A percentile compares a stretch with the other conserved stretches of the same genome.
These are phyloP conservation scores for Canavalia ensiformis DNA, from an alignment of 306 rosid genomes.

Conservation along the genomic window DNA sequence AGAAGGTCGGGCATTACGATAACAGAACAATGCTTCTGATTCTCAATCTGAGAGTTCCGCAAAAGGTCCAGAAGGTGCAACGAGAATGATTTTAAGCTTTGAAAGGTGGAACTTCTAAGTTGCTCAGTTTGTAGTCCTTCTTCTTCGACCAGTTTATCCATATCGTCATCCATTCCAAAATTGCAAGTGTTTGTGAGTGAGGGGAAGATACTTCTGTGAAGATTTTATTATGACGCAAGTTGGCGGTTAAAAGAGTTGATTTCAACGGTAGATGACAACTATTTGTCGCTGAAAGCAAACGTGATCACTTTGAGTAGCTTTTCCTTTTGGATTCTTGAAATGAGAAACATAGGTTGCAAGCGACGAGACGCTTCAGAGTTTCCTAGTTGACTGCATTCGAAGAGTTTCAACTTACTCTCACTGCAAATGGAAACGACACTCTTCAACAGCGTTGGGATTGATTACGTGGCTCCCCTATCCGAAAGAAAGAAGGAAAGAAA, in stretches of 20 bases:
- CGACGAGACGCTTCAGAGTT: not conserved
- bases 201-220: not conserved
- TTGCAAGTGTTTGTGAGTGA: not conserved
- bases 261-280: not conserved
- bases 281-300: not conserved
- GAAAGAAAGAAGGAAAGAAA: too few relatives aligned
- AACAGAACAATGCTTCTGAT: constrained; percentile 55
- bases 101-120: constrained; percentile 57
- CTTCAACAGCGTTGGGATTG: too few relatives aligned
- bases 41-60: constrained; percentile 59
- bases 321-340: not conserved
- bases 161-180: constrained; percentile 52
- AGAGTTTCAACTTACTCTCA: too few relatives aligned
- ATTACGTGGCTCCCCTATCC: too few relatives aligned
- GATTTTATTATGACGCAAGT: not conserved
- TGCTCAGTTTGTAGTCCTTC: constrained; percentile 20
- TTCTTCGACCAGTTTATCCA: constrained; percentile 19
- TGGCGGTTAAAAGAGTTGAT: not conserved
- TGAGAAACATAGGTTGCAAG: too few relatives aligned
- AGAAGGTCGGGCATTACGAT: constrained; percentile 60
- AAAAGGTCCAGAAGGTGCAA: constrained; percentile 78
- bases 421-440: too few relatives aligned
- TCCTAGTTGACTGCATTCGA: too few relatives aligned
- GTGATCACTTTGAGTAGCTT: not conserved
- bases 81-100: constrained; percentile 65